Evolutionary conservation across 441 rosid species (phyloP).

Genomic region (Croton setiger): DNA sequence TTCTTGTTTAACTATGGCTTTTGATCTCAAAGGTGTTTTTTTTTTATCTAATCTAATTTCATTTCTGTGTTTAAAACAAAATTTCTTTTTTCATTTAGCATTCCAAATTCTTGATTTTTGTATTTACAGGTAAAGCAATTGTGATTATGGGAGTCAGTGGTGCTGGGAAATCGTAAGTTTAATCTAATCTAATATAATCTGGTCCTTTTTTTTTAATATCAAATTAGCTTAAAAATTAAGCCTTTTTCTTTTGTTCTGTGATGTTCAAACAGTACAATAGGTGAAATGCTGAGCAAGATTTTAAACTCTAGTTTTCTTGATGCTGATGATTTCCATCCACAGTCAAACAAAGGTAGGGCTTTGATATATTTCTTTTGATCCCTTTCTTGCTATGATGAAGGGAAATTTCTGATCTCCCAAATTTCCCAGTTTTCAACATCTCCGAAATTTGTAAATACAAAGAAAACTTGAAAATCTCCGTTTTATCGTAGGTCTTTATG

Average conservation of each 20-base stretch:
- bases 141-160: conserved; percentile 88
- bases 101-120: background rate
- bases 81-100: background rate
- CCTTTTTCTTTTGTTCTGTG: no score
- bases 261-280: conserved; percentile 50
- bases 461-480: no score
- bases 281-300: conserved; percentile 50
- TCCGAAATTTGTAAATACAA: no score
- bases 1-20: conserved; percentile 16
- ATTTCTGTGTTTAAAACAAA: background rate
- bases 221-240: background rate
- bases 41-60: background rate
- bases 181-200: background rate
- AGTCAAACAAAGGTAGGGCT: conserved; percentile 55
- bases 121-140: conserved; percentile 39
- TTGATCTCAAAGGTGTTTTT: conserved; percentile 18
- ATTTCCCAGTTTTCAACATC: no score
- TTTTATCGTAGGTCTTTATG: background rate
- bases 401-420: no score
- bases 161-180: conserved; percentile 74
- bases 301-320: conserved; percentile 54
- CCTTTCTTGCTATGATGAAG: background rate
- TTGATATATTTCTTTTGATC: background rate
- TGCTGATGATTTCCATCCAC: conserved; percentile 71
- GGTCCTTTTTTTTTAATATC: background rate